Conservation (phyloP, 1,139 yeast genomes). For the Meyerozyma guilliermondii region DNA sequence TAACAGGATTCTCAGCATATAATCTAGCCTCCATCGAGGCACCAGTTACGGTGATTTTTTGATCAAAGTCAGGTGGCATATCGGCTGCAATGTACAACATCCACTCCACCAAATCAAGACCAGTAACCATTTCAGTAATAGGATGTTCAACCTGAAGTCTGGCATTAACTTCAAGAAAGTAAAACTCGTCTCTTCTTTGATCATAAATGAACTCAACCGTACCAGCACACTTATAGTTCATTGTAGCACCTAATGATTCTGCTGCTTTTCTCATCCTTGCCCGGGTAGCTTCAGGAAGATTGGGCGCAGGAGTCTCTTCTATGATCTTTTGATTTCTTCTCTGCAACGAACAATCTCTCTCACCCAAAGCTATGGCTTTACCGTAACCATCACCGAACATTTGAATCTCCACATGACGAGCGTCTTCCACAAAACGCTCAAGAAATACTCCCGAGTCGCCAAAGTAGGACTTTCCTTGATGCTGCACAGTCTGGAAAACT, state of each 20-base stretch:
- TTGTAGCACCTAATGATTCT: constrained; percentile 69
- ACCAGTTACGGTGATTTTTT: constrained; percentile 60
- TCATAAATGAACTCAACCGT: constrained; percentile 96
- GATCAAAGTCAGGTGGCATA: constrained; percentile 70
- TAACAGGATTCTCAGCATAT: constrained; percentile 94
- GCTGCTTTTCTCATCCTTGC: constrained; percentile 75
- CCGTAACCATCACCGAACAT: constrained; percentile 96
- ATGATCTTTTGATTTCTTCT: constrained; percentile 94
- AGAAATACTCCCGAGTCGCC: constrained; percentile 94
- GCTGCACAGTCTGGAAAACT: constrained; percentile 86
- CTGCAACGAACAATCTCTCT: constrained; percentile 95
- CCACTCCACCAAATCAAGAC: constrained; percentile 93
- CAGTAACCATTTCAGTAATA: constrained; percentile 91
- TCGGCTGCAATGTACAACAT: constrained; percentile 91
- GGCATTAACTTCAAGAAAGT: constrained; percentile 93
- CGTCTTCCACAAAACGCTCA: constrained; percentile 88
- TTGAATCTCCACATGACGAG: constrained; percentile 95
- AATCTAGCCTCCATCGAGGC: constrained; percentile 96
- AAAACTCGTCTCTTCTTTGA: constrained; percentile 77
- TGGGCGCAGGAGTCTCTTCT: constrained; percentile 98
- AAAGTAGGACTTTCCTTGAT: constrained; percentile 87
- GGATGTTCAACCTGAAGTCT: constrained; percentile 98
- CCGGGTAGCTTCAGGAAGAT: constrained; percentile 76
- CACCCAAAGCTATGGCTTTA: constrained; percentile 87
- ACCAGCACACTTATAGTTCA: constrained; percentile 94